A percentile compares a stretch with the other conserved stretches of the same genome.
phyloP scores from a whole-genome alignment of 495 filamentous ascomycete genomes.

The Xeromyces bisporus region DNA sequence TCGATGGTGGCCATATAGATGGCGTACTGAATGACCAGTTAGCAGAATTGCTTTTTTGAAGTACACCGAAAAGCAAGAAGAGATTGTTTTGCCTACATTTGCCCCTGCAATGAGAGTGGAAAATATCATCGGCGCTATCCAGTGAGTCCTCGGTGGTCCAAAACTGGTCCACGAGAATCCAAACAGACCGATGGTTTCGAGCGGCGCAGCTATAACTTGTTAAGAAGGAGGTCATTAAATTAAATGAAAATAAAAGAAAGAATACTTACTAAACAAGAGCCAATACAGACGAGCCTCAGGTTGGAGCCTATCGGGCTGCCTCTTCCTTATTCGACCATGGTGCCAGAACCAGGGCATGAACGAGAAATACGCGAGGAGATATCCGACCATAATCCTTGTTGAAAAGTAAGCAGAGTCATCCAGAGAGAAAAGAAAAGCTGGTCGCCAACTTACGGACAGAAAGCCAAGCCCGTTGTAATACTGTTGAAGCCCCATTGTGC shows the following conservation, averaged over 20 bases:
- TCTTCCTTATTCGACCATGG: slow-evolving; percentile 20
- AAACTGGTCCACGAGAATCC: slow-evolving; percentile 43
- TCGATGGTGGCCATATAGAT: slow-evolving; percentile 4
- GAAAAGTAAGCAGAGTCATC: neutral
- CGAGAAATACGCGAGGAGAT: slow-evolving; percentile 39
- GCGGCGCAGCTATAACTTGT: slow-evolving; percentile 26
- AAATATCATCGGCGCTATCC: slow-evolving; percentile 41
- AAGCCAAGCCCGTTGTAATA: slow-evolving; percentile 38
- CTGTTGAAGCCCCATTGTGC: slow-evolving; percentile 42
- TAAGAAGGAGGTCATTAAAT: neutral
- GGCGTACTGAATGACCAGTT: slow-evolving; percentile 2
- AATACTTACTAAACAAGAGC: slow-evolving; percentile 25
- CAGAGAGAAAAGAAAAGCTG: too few species aligned
- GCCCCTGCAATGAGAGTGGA: slow-evolving; percentile 40
- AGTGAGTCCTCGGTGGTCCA: slow-evolving; percentile 35
- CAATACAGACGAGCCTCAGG: slow-evolving; percentile 11
- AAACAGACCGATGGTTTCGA: slow-evolving; percentile 42
- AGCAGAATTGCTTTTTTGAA: too few species aligned
- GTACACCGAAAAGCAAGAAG: too few species aligned
- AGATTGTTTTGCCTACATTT: too few species aligned
- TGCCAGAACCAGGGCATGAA: slow-evolving; percentile 42
- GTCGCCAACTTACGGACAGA: slow-evolving; percentile 8
- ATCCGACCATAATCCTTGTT: slow-evolving; percentile 41
- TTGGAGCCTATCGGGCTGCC: slow-evolving; percentile 18
- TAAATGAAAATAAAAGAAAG: neutral